A percentile compares a stretch with the other conserved stretches of the same genome.
phyloP scores from a whole-genome alignment of 441 rosid genomes.

The Gossypium laxum region DNA sequence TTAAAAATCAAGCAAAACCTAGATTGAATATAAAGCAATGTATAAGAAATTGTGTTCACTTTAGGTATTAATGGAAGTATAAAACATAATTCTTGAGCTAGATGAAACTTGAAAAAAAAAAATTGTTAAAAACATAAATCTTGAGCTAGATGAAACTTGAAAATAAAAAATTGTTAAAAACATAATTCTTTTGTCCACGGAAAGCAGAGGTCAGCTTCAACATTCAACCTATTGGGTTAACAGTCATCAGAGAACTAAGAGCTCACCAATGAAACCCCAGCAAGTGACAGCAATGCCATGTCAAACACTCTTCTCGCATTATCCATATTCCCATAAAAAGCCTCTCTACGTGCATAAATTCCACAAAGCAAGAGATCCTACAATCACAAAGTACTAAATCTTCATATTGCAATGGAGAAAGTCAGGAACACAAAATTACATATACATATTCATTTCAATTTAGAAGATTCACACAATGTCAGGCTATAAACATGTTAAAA shows the following conservation, averaged over 20 bases:
- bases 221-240: not conserved
- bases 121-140: not conserved
- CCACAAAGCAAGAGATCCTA: slow-evolving; percentile 93
- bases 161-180: not conserved
- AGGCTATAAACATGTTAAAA: not conserved
- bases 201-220: slow-evolving; percentile 9
- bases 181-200: not conserved
- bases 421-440: not conserved
- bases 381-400: slow-evolving; percentile 14
- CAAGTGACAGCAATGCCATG: slow-evolving; percentile 76
- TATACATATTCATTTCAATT: not conserved
- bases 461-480: not conserved
- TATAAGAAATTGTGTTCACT: not conserved
- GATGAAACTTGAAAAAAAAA: not conserved
- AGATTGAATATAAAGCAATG: not conserved
- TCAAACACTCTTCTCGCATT: slow-evolving; percentile 86
- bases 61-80: not conserved
- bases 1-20: not conserved
- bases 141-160: not conserved
- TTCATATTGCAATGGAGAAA: not conserved
- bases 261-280: slow-evolving; percentile 64
- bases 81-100: not conserved
- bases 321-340: slow-evolving; percentile 66
- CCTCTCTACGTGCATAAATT: slow-evolving; percentile 87
- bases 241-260: slow-evolving; percentile 15